Evolutionary conservation across 208 protist genomes (phyloP), one percentile per base, ranked within the genome.

Genomic region (Crithidia fasciculata): DNA sequence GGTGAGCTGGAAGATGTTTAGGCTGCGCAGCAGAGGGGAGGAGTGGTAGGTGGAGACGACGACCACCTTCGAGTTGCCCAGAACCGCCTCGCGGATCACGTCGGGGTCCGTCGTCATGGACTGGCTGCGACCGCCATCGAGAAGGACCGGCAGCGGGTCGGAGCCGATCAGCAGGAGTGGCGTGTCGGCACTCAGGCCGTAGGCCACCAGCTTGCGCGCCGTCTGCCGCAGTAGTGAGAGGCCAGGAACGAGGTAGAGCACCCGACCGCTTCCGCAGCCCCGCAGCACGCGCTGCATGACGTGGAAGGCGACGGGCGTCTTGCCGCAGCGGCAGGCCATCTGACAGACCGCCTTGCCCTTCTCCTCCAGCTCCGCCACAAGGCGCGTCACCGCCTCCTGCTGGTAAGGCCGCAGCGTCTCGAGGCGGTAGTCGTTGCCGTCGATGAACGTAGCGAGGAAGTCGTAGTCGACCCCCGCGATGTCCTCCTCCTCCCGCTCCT

Each of bases 241-340:
- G 5, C 89, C 86, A 52, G 89, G 89, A 6, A 94, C 89, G 47
- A 94, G 82, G 75, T 90, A 94, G 47, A 94, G 82, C 61, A 94
- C 81, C 1, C 72, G 68, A 3, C 53, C 67, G 19, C 69, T 70
- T 15, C 57, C 52, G 2, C 37, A 37, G 15, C 59, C 6, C 50
- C 69, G 28, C 40, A 84, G 63, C 10, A 76, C 61, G 18, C 40
- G 69, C 59, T 83, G 76, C 45, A 94, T 71, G 43, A 89, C 81
- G 44, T 81, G 69, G 81, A 80, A 94, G 9, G 89, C 89, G 3
- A 94, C 89, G 5, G 89, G 89, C 8, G 89, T 94, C 69, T 94
- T 94, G 28, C 89, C 89, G 69, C 89, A 94, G 10, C 89, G 78
- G 68, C 89, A 94, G 5, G 89, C 89, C 86, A 94, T 94, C 81